These are phyloP conservation scores for Xerocomus nothofagi DNA, from an alignment of 1,284 basidiomycete genomes.

Conservation along the genomic window DNA sequence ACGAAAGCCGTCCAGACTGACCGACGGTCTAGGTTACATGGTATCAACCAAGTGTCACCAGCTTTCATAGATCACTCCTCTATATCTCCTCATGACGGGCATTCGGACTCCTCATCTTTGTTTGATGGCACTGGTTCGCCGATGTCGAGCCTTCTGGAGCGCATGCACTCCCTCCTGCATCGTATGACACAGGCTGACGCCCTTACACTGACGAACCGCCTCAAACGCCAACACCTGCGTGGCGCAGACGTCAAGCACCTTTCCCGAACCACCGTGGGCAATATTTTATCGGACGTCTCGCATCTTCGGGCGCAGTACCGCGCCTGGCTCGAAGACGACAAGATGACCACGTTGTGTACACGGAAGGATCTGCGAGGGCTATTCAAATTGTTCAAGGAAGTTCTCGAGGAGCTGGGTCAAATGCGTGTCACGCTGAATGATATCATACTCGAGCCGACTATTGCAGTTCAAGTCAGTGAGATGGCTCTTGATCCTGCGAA, in stretches of 20 bases:
- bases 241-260: constrained; percentile 87
- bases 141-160: constrained; percentile 70
- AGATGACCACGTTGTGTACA: constrained; percentile 61
- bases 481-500: constrained; percentile 65
- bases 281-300: constrained; percentile 72
- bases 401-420: constrained; percentile 81
- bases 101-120: constrained; percentile 68
- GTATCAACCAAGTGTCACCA: constrained; percentile 36
- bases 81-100: constrained; percentile 53
- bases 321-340: constrained; percentile 68
- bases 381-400: constrained; percentile 84
- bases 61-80: constrained; percentile 45
- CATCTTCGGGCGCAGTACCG: constrained; percentile 78
- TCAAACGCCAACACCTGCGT: constrained; percentile 89
- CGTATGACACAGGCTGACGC: constrained; percentile 84
- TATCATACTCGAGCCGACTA: constrained; percentile 82
- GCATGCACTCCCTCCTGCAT: constrained; percentile 63
- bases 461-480: constrained; percentile 73
- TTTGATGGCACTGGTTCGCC: constrained; percentile 52
- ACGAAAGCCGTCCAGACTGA: constrained; percentile 81
- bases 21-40: constrained; percentile 31
- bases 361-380: constrained; percentile 83
- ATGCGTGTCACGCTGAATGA: constrained; percentile 87
- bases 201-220: constrained; percentile 81
- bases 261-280: constrained; percentile 79